Evolutionary conservation across 495 filamentous ascomycete genomes (phyloP).

Genomic region (Aspergillus funiculosus): DNA sequence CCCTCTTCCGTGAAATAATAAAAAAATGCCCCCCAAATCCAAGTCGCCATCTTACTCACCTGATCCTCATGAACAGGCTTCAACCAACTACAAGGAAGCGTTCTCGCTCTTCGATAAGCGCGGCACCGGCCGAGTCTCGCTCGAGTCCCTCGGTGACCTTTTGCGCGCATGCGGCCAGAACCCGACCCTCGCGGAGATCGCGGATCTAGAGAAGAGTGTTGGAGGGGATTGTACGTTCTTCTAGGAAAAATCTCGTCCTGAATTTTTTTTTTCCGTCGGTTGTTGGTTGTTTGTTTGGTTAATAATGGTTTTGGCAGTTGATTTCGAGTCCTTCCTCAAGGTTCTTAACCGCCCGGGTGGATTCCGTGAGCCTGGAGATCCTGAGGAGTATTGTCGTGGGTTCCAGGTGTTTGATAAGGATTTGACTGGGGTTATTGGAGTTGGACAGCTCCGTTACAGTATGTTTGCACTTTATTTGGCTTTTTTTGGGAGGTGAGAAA

Average conservation of each 20-base stretch:
- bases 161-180: constrained; percentile 97
- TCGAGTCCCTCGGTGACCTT: constrained; percentile 85
- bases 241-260: neutral
- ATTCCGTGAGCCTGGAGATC: constrained; percentile 95
- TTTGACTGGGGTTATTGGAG: constrained; percentile 93
- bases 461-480: constrained; percentile 24
- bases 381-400: constrained; percentile 93
- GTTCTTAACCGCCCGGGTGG: constrained; percentile 95
- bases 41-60: constrained; percentile 14
- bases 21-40: constrained; percentile 14
- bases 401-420: constrained; percentile 99
- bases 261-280: too few species aligned
- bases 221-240: constrained; percentile 76
- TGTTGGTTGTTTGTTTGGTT: too few species aligned
- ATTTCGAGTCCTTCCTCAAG: constrained; percentile 94
- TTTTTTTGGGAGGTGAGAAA: neutral
- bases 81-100: constrained; percentile 99
- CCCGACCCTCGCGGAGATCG: constrained; percentile 86
- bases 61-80: constrained; percentile 61
- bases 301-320: too few species aligned
- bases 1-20: constrained; percentile 3
- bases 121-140: constrained; percentile 80
- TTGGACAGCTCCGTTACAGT: constrained; percentile 92
- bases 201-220: constrained; percentile 78
- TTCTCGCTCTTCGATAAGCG: constrained; percentile 99